A percentile compares a stretch with the other conserved stretches of the same genome.
These are phyloP conservation scores for Caryopteris hybrid DNA, from an alignment of 305 asterid species.

Conservation along the genomic window DNA sequence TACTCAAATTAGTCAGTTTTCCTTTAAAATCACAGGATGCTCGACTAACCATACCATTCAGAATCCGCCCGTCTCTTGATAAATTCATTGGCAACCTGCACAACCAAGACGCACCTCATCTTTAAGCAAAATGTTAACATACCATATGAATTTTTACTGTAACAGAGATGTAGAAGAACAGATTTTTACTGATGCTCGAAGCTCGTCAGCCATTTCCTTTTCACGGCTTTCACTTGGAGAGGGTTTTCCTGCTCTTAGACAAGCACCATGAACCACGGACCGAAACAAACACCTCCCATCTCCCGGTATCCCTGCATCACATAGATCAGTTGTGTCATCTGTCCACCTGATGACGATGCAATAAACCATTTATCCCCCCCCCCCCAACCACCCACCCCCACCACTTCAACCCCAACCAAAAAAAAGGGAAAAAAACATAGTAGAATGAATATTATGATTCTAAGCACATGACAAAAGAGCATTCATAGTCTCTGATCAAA, in stretches of 20 bases:
- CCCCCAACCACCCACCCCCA: neutral
- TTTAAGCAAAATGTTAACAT: constrained; percentile 7
- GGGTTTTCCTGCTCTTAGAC: constrained; percentile 51
- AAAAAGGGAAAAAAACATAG: neutral
- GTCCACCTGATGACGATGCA: neutral
- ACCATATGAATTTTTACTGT: constrained; percentile 6
- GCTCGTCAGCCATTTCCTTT: constrained; percentile 70
- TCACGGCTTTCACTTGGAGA: constrained; percentile 50
- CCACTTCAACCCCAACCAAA: neutral
- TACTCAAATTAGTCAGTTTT: neutral
- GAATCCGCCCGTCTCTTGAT: constrained; percentile 60
- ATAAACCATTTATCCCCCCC: constrained; percentile 22
- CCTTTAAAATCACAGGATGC: neutral
- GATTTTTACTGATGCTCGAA: constrained; percentile 44
- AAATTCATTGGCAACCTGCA: constrained; percentile 66
- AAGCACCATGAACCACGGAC: constrained; percentile 70
- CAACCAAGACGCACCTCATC: neutral
- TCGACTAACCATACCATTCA: constrained; percentile 45
- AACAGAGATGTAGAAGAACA: neutral
- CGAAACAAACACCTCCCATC: constrained; percentile 82
- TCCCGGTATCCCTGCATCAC: constrained; percentile 59
- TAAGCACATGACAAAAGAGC: neutral
- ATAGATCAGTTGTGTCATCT: neutral
- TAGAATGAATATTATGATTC: neutral
- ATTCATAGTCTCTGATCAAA: neutral